Conservation (phyloP, 495 filamentous ascomycete genomes). For the Penicillium herquei region DNA sequence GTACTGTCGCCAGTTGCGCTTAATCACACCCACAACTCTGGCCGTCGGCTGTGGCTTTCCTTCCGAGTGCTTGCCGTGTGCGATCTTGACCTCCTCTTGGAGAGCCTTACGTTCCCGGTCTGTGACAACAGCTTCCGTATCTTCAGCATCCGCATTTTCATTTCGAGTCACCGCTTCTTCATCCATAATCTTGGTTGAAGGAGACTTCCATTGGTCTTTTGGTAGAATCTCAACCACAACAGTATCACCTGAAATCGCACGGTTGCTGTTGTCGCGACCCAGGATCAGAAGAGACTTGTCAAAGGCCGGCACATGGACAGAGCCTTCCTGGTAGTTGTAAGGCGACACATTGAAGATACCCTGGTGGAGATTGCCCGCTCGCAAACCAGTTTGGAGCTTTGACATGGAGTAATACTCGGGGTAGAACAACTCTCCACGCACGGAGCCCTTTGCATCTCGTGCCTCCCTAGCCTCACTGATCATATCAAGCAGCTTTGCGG, state of each 20-base stretch:
- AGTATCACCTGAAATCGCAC: constrained; percentile 83
- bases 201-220: constrained; percentile 93
- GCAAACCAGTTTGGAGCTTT: constrained; percentile 92
- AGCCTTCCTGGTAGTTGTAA: constrained; percentile 95
- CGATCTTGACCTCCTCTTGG: constrained; percentile 85
- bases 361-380: constrained; percentile 83
- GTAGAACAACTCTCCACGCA: constrained; percentile 72
- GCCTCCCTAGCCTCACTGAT: constrained; percentile 73
- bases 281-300: constrained; percentile 83
- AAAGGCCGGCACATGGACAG: constrained; percentile 84
- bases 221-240: constrained; percentile 92
- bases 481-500: constrained; percentile 89
- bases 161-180: constrained; percentile 91
- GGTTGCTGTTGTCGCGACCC: constrained; percentile 95
- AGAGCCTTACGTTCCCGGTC: constrained; percentile 82
- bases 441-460: constrained; percentile 56
- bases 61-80: constrained; percentile 74
- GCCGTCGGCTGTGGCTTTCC: constrained; percentile 87
- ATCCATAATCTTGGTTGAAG: constrained; percentile 91
- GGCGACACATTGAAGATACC: constrained; percentile 94
- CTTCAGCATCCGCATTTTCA: constrained; percentile 84
- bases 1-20: constrained; percentile 96
- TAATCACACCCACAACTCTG: constrained; percentile 85
- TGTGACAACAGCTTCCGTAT: constrained; percentile 70
- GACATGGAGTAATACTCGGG: constrained; percentile 81